Conservation (phyloP, 148 eudicot species). For the Diospyros kaki region DNA sequence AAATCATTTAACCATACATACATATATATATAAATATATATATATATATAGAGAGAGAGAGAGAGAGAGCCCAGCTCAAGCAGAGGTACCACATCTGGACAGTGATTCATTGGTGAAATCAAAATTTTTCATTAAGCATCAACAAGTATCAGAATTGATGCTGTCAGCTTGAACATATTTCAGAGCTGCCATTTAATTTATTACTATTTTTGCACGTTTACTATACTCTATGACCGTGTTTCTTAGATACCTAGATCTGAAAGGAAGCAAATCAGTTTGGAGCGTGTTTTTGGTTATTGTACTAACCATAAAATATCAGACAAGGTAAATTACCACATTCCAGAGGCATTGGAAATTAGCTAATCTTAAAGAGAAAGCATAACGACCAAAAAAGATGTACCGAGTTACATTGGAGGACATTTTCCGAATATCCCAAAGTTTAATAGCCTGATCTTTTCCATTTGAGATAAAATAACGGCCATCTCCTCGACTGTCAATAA, state of each 20-base stretch:
- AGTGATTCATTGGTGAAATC: background rate
- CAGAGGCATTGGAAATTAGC: background rate
- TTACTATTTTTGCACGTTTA: background rate
- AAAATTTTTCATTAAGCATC: background rate
- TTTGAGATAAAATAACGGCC: slow-evolving; percentile 95
- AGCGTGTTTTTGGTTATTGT: too few relatives aligned
- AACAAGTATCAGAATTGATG: background rate
- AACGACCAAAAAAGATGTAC: slow-evolving; percentile 30
- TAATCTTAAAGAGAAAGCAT: background rate
- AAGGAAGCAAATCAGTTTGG: background rate
- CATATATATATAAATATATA: too few relatives aligned
- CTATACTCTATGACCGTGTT: too few relatives aligned
- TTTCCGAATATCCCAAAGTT: slow-evolving; percentile 91
- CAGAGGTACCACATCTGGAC: background rate
- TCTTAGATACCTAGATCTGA: background rate
- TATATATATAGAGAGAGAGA: too few relatives aligned
- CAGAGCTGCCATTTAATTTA: background rate
- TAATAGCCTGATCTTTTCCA: slow-evolving; percentile 86
- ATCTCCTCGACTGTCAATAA: slow-evolving; percentile 83
- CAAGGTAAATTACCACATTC: background rate
- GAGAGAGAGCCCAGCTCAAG: background rate
- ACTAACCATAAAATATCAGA: background rate
- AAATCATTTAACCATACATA: background rate
- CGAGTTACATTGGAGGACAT: slow-evolving; percentile 56
- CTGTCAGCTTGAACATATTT: background rate